phyloP scores from a whole-genome alignment of 106 monocot genomes.

The Triglochin maritima region DNA sequence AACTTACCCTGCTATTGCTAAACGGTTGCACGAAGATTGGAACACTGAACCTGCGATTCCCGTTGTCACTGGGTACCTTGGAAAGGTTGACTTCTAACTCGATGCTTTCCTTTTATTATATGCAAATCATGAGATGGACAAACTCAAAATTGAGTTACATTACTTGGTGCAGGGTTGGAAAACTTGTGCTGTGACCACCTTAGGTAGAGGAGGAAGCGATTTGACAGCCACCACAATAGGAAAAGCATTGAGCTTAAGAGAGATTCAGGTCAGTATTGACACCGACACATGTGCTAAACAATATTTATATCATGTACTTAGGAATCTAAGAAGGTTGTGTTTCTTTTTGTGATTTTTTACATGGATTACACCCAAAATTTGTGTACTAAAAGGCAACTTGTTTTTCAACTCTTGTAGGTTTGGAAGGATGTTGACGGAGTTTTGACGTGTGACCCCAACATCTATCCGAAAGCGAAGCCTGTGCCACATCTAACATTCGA shows the following conservation, averaged over 20 bases:
- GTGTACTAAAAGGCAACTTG: no score
- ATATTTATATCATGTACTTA: no score
- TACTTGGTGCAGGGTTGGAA: constrained; percentile 64
- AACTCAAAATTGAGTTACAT: background rate
- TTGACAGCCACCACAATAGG: constrained; percentile 94
- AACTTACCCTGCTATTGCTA: constrained; percentile 83
- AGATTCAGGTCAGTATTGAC: constrained; percentile 58
- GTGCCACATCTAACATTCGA: constrained; percentile 89
- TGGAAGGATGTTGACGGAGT: constrained; percentile 99
- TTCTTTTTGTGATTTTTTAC: background rate
- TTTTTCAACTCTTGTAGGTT: constrained; percentile 31
- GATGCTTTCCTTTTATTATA: no score
- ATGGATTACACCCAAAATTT: no score
- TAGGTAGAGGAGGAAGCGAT: constrained; percentile 93
- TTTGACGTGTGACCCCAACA: constrained; percentile 93
- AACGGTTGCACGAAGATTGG: constrained; percentile 77
- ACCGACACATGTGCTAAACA: no score
- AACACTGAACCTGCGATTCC: constrained; percentile 64
- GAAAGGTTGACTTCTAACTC: constrained; percentile 41
- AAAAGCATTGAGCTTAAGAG: constrained; percentile 80
- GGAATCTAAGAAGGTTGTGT: no score
- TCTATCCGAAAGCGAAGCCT: constrained; percentile 56
- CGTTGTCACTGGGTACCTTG: constrained; percentile 94
- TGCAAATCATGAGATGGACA: no score
- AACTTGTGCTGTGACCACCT: constrained; percentile 79